Percentiles rank a stretch among this genome's conserved stretches.
Conservation (phyloP, 805 yeast genomes). For the Saturnispora saitoi region DNA sequence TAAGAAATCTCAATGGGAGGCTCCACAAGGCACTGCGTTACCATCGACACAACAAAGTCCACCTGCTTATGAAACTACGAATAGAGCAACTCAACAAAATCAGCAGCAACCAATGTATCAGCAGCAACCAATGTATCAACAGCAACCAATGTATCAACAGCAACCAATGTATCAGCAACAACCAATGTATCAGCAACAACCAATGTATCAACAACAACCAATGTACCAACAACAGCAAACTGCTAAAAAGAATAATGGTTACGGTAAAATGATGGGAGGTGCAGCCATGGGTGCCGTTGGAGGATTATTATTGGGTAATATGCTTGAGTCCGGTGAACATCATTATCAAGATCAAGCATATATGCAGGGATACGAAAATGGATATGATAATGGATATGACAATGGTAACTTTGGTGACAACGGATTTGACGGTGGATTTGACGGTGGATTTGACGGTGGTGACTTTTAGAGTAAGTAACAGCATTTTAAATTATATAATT, state of each 20-base stretch:
- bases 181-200: constrained; percentile 12
- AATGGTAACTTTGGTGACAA: constrained; percentile 21
- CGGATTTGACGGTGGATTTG: constrained; percentile 15
- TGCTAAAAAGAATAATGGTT: constrained; percentile 10
- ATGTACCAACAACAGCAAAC: constrained; percentile 11
- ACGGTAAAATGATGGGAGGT: constrained; percentile 26
- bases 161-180: constrained; percentile 11
- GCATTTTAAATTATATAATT: too few species aligned
- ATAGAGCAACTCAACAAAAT: not conserved
- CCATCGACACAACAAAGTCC: constrained; percentile 30
- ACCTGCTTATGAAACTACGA: constrained; percentile 7
- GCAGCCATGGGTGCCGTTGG: constrained; percentile 28
- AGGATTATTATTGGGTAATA: constrained; percentile 22
- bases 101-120: constrained; percentile 1
- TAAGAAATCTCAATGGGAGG: constrained; percentile 85
- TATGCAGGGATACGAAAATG: not conserved
- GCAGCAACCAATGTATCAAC: constrained; percentile 10
- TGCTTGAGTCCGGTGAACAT: constrained; percentile 6
- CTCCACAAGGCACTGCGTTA: constrained; percentile 54
- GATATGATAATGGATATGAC: not conserved
- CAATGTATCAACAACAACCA: constrained; percentile 6
- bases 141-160: constrained; percentile 13
- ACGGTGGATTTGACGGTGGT: constrained; percentile 14
- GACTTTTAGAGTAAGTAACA: not conserved
- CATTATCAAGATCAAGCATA: constrained; percentile 4